Conservation (phyloP, 2,329 filamentous ascomycete genomes). For the Xylaria sp. region DNA sequence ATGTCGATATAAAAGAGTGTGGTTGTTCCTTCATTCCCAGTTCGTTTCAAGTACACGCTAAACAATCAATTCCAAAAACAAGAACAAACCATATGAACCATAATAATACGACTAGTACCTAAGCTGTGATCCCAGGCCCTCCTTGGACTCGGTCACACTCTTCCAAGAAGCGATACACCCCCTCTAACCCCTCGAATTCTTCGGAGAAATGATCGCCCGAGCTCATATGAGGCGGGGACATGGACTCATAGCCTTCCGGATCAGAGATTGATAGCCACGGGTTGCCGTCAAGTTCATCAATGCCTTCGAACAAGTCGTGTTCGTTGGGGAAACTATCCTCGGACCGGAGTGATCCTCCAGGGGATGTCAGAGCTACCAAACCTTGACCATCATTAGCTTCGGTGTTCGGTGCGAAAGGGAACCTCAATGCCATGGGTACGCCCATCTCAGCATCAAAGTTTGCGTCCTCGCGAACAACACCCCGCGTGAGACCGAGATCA, state of each 20-base stretch:
- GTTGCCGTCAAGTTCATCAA: slow-evolving; percentile 56
- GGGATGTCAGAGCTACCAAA: slow-evolving; percentile 53
- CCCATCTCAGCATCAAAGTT: slow-evolving; percentile 76
- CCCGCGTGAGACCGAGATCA: slow-evolving; percentile 85
- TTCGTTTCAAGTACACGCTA: slow-evolving; percentile 5
- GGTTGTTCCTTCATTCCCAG: slow-evolving; percentile 29
- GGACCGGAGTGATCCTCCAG: slow-evolving; percentile 60
- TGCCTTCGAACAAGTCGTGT: slow-evolving; percentile 53
- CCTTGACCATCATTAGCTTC: slow-evolving; percentile 41
- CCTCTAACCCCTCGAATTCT: slow-evolving; percentile 65
- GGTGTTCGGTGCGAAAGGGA: slow-evolving; percentile 80
- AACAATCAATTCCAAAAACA: slow-evolving; percentile 17
- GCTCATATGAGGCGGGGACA: slow-evolving; percentile 60
- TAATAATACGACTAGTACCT: slow-evolving; percentile 8
- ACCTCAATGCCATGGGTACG: slow-evolving; percentile 78
- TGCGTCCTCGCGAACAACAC: slow-evolving; percentile 79
- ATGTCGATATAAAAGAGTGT: slow-evolving; percentile 36
- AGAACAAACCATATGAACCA: slow-evolving; percentile 17
- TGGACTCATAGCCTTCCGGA: slow-evolving; percentile 59
- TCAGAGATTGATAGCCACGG: slow-evolving; percentile 61
- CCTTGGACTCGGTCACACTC: slow-evolving; percentile 61
- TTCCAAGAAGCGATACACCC: slow-evolving; percentile 67
- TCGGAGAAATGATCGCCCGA: slow-evolving; percentile 58
- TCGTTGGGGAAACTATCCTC: slow-evolving; percentile 47
- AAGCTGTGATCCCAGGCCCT: slow-evolving; percentile 17